Conservation (phyloP, 2,329 filamentous ascomycete species). For the Fusarium algeriense region DNA sequence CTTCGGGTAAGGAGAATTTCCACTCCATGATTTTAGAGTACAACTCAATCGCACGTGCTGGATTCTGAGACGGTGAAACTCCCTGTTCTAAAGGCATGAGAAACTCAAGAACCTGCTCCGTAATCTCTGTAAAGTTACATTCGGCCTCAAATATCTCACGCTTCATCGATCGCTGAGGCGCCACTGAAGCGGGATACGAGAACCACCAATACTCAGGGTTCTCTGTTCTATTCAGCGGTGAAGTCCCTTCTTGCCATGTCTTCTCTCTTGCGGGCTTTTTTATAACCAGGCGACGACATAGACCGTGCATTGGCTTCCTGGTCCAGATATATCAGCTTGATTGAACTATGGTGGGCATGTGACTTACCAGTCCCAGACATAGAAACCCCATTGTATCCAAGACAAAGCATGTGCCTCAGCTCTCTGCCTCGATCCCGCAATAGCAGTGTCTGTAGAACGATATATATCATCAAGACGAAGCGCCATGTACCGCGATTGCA, state of each 20-base stretch:
- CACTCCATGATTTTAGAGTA: conserved; percentile 23
- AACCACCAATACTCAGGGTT: conserved; percentile 35
- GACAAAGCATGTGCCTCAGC: conserved; percentile 30
- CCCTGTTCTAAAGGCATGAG: conserved; percentile 22
- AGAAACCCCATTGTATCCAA: conserved; percentile 38
- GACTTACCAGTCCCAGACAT: conserved; percentile 33
- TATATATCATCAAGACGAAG: conserved; percentile 22
- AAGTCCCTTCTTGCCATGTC: conserved; percentile 21
- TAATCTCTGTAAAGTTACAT: conserved; percentile 28
- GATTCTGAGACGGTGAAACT: not conserved
- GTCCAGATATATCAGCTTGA: not conserved
- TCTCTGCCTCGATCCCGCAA: conserved; percentile 23
- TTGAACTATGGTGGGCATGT: not conserved
- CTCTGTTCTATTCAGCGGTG: conserved; percentile 12
- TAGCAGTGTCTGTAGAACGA: conserved; percentile 21
- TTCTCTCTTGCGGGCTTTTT: conserved; percentile 8
- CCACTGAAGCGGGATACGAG: conserved; percentile 19
- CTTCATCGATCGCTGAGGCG: conserved; percentile 16
- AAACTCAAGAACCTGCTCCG: conserved; percentile 25
- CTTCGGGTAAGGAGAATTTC: conserved; percentile 30
- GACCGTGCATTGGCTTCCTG: conserved; percentile 37
- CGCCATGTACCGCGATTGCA: conserved; percentile 28
- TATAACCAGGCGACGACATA: conserved; percentile 18
- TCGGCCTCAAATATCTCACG: conserved; percentile 31
- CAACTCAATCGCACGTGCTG: conserved; percentile 6